A percentile compares a stretch with the other conserved stretches of the same genome.
These are phyloP conservation scores for Boletus hoseneyae DNA, from an alignment of 1,284 basidiomycete species.

Conservation along the genomic window DNA sequence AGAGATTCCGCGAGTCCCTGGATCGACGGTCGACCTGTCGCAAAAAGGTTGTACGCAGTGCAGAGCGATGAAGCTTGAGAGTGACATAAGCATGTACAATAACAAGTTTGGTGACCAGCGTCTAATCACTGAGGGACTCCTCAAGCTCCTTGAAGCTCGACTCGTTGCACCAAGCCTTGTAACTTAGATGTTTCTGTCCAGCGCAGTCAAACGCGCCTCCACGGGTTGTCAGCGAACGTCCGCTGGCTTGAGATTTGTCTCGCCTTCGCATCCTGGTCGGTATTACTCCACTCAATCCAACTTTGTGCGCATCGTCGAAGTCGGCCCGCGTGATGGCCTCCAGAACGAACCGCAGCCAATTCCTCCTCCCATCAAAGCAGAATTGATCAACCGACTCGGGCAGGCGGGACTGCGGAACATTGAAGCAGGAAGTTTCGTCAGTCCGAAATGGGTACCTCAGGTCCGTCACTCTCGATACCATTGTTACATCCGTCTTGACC, in stretches of 20 bases:
- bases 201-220: conserved; percentile 3
- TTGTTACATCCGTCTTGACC: background rate
- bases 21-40: no score
- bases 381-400: conserved; percentile 76
- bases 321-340: conserved; percentile 89
- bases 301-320: conserved; percentile 72
- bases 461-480: conserved; percentile 40
- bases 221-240: background rate
- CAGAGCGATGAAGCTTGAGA: no score
- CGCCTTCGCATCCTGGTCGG: background rate
- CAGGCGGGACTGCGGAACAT: conserved; percentile 70
- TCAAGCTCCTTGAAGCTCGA: background rate
- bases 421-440: conserved; percentile 91
- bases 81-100: no score
- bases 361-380: conserved; percentile 72
- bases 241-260: background rate
- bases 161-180: background rate
- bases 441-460: conserved; percentile 92
- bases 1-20: no score
- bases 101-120: no score
- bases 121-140: no score
- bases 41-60: no score
- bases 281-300: conserved; percentile 19
- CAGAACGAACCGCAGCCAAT: conserved; percentile 87
- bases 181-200: conserved; percentile 12